phyloP scores from a whole-genome alignment of 2,329 filamentous ascomycete species.

The Exophiala sideris region DNA sequence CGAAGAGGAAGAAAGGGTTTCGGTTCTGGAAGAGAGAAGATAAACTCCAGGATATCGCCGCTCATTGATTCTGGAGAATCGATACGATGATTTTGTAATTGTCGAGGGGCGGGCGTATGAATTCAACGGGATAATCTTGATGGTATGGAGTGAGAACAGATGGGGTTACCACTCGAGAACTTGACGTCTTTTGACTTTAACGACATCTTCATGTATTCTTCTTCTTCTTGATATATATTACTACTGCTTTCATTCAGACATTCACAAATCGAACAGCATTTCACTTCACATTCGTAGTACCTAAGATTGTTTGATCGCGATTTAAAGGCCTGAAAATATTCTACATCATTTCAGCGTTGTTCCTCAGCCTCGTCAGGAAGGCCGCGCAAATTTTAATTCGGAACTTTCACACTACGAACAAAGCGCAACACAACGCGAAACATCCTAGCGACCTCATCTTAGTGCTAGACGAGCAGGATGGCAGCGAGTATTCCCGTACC shows the following conservation, averaged over 20 bases:
- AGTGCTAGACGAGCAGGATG: slow-evolving; percentile 1
- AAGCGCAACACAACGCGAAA: background rate
- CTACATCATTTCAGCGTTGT: background rate
- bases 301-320: too few relatives aligned
- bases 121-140: background rate
- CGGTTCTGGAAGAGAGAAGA: slow-evolving; percentile 27
- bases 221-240: background rate
- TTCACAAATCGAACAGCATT: too few relatives aligned
- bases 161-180: background rate
- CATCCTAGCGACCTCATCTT: background rate
- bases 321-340: too few relatives aligned
- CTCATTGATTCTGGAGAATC: background rate
- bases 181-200: too few relatives aligned
- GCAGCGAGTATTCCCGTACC: slow-evolving; percentile 24
- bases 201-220: background rate
- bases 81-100: background rate
- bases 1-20: slow-evolving; percentile 22
- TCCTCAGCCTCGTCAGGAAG: background rate
- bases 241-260: background rate
- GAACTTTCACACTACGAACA: background rate
- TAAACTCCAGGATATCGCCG: slow-evolving; percentile 6
- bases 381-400: background rate
- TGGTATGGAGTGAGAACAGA: background rate
- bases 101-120: background rate
- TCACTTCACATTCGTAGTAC: too few relatives aligned